phyloP scores from a whole-genome alignment of 192 early-diverging fungal genomes.

The Umbelopsis sp. region DNA sequence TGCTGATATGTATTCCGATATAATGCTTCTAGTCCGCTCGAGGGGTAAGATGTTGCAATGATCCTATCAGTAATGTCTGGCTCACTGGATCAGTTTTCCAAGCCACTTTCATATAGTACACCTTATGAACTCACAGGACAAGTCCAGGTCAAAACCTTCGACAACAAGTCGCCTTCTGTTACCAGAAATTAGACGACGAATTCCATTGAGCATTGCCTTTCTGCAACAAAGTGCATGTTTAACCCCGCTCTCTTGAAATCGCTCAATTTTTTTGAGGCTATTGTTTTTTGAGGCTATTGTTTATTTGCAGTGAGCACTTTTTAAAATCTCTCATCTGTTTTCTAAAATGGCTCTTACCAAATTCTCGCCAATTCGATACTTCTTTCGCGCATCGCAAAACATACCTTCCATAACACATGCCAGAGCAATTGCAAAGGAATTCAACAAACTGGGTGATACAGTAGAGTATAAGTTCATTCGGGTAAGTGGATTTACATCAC shows the following conservation, averaged over 20 bases:
- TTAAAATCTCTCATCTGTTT: neutral
- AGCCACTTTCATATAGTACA: neutral
- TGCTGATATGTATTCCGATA: slow-evolving; percentile 57
- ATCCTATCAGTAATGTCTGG: slow-evolving; percentile 53
- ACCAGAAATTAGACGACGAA: slow-evolving; percentile 29
- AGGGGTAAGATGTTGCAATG: slow-evolving; percentile 63
- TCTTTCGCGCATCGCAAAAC: slow-evolving; percentile 20
- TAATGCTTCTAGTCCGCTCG: slow-evolving; percentile 52
- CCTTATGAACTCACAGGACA: slow-evolving; percentile 36
- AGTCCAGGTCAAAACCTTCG: slow-evolving; percentile 47
- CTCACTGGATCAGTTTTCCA: neutral
- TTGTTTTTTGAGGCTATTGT: neutral
- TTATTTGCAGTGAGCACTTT: neutral
- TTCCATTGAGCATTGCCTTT: slow-evolving; percentile 28
- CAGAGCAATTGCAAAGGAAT: slow-evolving; percentile 28
- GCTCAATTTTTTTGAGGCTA: neutral
- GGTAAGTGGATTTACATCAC: slow-evolving; percentile 12
- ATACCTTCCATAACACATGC: slow-evolving; percentile 25
- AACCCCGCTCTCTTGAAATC: neutral
- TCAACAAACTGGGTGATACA: slow-evolving; percentile 33
- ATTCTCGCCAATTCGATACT: slow-evolving; percentile 14
- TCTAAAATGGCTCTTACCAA: neutral
- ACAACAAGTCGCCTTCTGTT: slow-evolving; percentile 42
- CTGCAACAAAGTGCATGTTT: neutral
- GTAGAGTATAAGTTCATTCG: slow-evolving; percentile 40